Percentiles rank a stretch among this genome's conserved stretches.
Evolutionary conservation across 2,329 filamentous ascomycete species (phyloP).

Genomic region (Ilyonectria destructans): DNA sequence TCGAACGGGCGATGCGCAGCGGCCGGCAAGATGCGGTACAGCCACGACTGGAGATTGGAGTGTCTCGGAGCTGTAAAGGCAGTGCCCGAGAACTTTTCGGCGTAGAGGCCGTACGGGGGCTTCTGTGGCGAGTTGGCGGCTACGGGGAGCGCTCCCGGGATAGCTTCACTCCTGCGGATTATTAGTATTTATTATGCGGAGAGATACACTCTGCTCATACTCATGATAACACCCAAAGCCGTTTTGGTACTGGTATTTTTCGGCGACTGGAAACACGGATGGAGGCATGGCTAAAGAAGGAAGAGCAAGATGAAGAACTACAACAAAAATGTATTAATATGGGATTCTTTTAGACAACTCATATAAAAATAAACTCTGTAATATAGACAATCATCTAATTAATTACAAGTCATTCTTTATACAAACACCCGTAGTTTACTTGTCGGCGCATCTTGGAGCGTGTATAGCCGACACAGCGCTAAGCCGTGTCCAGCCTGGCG

Average conservation of each 20-base stretch:
- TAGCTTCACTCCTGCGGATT: conserved; percentile 10
- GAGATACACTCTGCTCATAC: background rate
- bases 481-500: conserved; percentile 13
- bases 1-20: conserved; percentile 73
- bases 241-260: conserved; percentile 33
- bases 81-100: conserved; percentile 83
- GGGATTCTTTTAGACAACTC: no score
- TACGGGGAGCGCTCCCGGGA: conserved; percentile 19
- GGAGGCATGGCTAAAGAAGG: conserved; percentile 3
- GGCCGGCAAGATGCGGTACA: conserved; percentile 79
- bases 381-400: background rate
- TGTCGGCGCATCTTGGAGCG: background rate
- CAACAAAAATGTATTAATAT: no score
- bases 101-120: conserved; percentile 83
- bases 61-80: conserved; percentile 80
- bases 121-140: conserved; percentile 68
- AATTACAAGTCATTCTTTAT: background rate
- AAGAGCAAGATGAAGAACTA: no score
- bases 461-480: background rate
- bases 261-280: conserved; percentile 2
- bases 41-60: conserved; percentile 80
- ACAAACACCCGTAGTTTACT: background rate
- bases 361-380: no score
- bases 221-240: conserved; percentile 25
- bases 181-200: background rate